Evolutionary conservation across 139 green algal species (phyloP).

Genomic region (Tetradesmus obliquus): DNA sequence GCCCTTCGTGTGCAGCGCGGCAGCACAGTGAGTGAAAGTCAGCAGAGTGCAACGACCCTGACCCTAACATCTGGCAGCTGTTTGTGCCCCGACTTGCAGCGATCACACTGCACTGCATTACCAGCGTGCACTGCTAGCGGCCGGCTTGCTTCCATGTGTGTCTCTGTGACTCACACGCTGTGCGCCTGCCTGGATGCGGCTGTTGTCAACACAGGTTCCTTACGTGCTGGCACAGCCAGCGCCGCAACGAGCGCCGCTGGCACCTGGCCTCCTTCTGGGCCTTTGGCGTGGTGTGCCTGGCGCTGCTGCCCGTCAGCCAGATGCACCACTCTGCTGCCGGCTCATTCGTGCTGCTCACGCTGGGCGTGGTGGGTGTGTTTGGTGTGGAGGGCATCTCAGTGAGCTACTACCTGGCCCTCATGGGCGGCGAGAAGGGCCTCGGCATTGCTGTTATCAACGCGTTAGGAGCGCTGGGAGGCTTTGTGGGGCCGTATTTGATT

Average conservation of each 20-base stretch:
- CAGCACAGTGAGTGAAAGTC: background rate
- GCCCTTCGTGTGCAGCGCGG: background rate
- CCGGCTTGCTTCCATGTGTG: too few relatives aligned
- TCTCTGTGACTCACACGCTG: too few relatives aligned
- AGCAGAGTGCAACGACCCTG: background rate
- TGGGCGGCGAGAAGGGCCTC: slow-evolving; percentile 34
- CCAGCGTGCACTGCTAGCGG: too few relatives aligned
- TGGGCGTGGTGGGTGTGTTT: slow-evolving; percentile 31
- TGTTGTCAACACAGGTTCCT: background rate
- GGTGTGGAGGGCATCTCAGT: slow-evolving; percentile 34
- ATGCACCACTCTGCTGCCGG: background rate
- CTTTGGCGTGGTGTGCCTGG: slow-evolving; percentile 8
- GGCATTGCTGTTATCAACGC: slow-evolving; percentile 39
- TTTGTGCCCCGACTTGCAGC: background rate
- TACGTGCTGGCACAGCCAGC: slow-evolving; percentile 26
- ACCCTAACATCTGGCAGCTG: background rate
- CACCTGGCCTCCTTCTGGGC: slow-evolving; percentile 22
- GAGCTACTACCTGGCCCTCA: slow-evolving; percentile 32
- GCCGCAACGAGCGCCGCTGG: slow-evolving; percentile 31
- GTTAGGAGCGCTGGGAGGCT: slow-evolving; percentile 19
- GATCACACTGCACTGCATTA: too few relatives aligned
- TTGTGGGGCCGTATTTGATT: slow-evolving; percentile 32
- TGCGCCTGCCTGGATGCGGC: background rate
- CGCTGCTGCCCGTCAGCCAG: slow-evolving; percentile 22
- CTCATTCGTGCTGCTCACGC: slow-evolving; percentile 17